Evolutionary conservation across 257 asterid species (phyloP).

Genomic region (Solanum neorickii): DNA sequence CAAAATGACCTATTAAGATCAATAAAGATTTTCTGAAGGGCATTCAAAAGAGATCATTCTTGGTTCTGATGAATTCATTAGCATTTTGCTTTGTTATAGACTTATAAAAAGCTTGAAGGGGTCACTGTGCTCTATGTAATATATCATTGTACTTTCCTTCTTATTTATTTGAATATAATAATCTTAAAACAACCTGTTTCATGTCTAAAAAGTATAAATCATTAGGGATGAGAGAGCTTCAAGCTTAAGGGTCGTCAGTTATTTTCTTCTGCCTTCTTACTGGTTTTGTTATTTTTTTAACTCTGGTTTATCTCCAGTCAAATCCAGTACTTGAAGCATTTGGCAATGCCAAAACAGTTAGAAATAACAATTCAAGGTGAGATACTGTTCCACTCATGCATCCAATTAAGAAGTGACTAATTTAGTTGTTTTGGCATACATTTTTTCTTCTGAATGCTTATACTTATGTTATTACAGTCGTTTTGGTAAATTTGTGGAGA

Average conservation of each 20-base stretch:
- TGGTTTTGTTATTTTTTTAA: background rate
- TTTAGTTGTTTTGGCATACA: background rate
- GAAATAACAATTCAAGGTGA: conserved; percentile 11
- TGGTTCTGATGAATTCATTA: background rate
- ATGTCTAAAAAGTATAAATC: background rate
- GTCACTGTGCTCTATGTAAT: background rate
- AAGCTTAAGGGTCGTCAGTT: background rate
- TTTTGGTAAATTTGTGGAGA: conserved; percentile 94
- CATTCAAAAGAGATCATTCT: background rate
- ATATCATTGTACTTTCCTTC: background rate
- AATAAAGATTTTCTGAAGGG: background rate
- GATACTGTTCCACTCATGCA: background rate
- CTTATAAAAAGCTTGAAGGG: background rate
- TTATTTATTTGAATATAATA: background rate
- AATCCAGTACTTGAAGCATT: conserved; percentile 17
- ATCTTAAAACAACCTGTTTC: background rate
- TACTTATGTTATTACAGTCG: conserved; percentile 52
- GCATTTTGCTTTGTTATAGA: background rate
- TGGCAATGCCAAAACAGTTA: conserved; percentile 16
- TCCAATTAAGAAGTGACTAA: background rate
- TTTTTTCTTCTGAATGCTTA: background rate
- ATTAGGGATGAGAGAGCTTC: background rate
- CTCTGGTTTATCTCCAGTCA: conserved; percentile 8
- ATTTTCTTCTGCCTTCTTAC: background rate
- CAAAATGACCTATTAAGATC: background rate